These are phyloP conservation scores for Lyophyllum shimeji DNA, from an alignment of 768 basidiomycete genomes.

Conservation along the genomic window DNA sequence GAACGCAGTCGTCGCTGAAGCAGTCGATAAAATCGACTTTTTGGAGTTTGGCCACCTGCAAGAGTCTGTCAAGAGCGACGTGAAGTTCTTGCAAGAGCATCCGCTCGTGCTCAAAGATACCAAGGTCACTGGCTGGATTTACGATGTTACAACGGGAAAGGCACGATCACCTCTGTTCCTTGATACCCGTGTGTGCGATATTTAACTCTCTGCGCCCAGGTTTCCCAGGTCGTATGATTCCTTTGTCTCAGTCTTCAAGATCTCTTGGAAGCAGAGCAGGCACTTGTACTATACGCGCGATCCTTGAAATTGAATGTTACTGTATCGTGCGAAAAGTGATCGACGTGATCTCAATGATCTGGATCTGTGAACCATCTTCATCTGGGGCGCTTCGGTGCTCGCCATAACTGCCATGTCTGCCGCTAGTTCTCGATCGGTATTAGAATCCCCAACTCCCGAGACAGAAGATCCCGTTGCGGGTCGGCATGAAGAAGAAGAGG, in stretches of 20 bases:
- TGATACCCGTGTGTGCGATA: not conserved
- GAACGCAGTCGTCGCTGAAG: slow-evolving; percentile 25
- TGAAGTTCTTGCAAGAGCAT: slow-evolving; percentile 54
- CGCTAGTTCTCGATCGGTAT: slow-evolving; percentile 23
- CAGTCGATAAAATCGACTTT: slow-evolving; percentile 49
- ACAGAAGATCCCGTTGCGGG: slow-evolving; percentile 2
- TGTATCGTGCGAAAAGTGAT: not conserved
- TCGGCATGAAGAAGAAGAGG: slow-evolving; percentile 11
- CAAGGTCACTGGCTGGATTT: slow-evolving; percentile 64
- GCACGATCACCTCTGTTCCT: slow-evolving; percentile 27
- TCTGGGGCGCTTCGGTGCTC: not conserved
- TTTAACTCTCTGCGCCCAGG: not conserved
- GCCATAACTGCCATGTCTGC: slow-evolving; percentile 24
- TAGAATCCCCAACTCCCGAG: slow-evolving; percentile 13
- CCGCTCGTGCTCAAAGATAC: slow-evolving; percentile 56
- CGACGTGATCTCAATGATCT: not conserved
- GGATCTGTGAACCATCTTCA: not conserved
- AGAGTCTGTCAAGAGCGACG: slow-evolving; percentile 55
- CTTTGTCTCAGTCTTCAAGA: not conserved
- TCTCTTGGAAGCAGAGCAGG: not conserved
- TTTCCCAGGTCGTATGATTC: slow-evolving; percentile 8
- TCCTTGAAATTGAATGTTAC: too few species aligned
- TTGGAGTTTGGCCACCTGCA: slow-evolving; percentile 53
- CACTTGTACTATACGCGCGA: too few species aligned
- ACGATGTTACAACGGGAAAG: slow-evolving; percentile 63